Evolutionary conservation across 2,329 filamentous ascomycete genomes (phyloP).

Genomic region (Trematosphaeria pertusa): DNA sequence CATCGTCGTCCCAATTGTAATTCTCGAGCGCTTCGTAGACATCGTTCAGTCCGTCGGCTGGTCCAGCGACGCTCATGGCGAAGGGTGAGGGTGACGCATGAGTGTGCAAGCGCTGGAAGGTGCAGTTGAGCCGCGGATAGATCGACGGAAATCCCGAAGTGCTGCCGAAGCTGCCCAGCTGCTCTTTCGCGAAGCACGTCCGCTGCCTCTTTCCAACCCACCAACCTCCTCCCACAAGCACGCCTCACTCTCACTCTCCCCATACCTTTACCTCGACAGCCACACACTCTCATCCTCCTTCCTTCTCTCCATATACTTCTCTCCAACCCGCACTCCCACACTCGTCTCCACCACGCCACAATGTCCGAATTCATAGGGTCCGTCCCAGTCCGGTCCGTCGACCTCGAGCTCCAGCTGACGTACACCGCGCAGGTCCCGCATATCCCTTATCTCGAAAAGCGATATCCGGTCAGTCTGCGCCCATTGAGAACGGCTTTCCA

Average conservation of each 20-base stretch:
- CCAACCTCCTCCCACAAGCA: conserved; percentile 15
- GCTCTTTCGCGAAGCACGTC: conserved; percentile 16
- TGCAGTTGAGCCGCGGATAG: conserved; percentile 22
- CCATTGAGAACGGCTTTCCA: conserved; percentile 16
- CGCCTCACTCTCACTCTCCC: conserved; percentile 13
- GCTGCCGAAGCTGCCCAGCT: conserved; percentile 13
- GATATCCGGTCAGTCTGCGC: conserved; percentile 80
- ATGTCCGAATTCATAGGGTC: conserved; percentile 70
- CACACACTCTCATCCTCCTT: conserved; percentile 20
- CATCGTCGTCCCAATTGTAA: conserved; percentile 73
- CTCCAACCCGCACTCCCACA: conserved; percentile 27
- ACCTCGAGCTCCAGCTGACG: conserved; percentile 44
- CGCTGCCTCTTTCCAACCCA: conserved; percentile 14
- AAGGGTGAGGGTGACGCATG: conserved; percentile 10
- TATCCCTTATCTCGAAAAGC: conserved; percentile 96
- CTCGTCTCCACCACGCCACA: conserved; percentile 34
- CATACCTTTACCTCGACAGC: conserved; percentile 24
- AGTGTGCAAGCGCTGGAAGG: conserved; percentile 14
- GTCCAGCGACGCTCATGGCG: conserved; percentile 33
- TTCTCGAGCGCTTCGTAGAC: conserved; percentile 68
- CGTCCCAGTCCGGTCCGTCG: conserved; percentile 48
- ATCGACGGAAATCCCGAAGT: conserved; percentile 9
- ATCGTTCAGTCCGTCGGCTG: conserved; percentile 29
- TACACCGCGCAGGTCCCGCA: conserved; percentile 72
- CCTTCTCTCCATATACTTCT: conserved; percentile 24